Evolutionary conservation across 176 grass and related monocot genomes (phyloP).

Genomic region (Saccharum officinarum): DNA sequence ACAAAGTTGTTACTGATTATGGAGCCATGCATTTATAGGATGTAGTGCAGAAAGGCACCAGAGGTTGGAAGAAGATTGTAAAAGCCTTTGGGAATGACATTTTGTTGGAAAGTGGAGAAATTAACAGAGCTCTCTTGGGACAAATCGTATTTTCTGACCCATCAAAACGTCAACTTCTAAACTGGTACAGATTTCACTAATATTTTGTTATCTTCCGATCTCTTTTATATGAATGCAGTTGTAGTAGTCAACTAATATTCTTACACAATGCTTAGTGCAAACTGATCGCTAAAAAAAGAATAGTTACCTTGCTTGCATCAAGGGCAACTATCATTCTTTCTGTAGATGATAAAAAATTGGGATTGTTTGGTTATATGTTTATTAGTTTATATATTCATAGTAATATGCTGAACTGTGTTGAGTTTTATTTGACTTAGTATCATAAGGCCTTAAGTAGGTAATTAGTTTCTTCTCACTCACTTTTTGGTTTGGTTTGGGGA

Average conservation of each 20-base stretch:
- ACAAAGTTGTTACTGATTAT: slow-evolving; percentile 7
- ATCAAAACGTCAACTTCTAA: slow-evolving; percentile 67
- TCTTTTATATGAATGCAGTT: neutral
- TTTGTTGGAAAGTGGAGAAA: slow-evolving; percentile 81
- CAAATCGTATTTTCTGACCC: slow-evolving; percentile 89
- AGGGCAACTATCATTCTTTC: neutral
- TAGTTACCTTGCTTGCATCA: neutral
- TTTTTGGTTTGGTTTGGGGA: neutral
- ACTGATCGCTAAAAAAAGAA: neutral
- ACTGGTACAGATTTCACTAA: slow-evolving; percentile 48
- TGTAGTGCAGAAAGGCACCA: slow-evolving; percentile 75
- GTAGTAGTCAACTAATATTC: neutral
- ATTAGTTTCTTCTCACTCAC: neutral
- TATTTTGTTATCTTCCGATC: neutral
- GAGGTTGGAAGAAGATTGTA: slow-evolving; percentile 88
- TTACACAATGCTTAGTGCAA: neutral
- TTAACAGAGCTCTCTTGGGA: slow-evolving; percentile 74
- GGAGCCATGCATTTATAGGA: slow-evolving; percentile 50
- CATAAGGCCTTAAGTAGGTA: neutral
- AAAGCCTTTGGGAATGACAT: slow-evolving; percentile 80
- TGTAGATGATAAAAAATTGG: neutral
- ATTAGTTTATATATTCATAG: neutral
- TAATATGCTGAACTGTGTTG: neutral
- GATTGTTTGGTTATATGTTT: neutral
- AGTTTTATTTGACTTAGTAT: neutral